These are phyloP conservation scores for Golubevia sp. DNA, from an alignment of 1,284 basidiomycete genomes.

Conservation along the genomic window DNA sequence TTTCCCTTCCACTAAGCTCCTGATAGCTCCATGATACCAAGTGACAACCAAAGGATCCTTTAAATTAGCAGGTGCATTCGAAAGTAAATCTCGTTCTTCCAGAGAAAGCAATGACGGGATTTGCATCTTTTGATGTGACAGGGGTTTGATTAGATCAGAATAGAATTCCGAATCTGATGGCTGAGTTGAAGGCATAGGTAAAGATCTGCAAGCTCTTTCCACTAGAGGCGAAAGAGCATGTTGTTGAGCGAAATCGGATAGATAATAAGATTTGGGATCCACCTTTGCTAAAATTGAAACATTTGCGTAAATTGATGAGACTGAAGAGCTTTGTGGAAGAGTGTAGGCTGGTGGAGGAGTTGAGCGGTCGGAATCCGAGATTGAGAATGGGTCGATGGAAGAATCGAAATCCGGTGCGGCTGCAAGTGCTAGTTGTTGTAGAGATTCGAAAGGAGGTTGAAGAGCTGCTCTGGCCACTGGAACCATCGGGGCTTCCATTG, in stretches of 20 bases:
- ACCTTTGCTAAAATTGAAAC: slow-evolving; percentile 31
- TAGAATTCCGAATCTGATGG: slow-evolving; percentile 15
- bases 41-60: slow-evolving; percentile 43
- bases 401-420: slow-evolving; percentile 14
- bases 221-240: slow-evolving; percentile 32
- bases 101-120: slow-evolving; percentile 7
- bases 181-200: slow-evolving; percentile 11
- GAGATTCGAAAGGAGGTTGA: slow-evolving; percentile 27
- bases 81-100: slow-evolving; percentile 39
- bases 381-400: not conserved
- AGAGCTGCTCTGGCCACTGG: slow-evolving; percentile 41
- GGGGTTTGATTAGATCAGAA: not conserved
- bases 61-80: slow-evolving; percentile 45
- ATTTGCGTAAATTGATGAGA: slow-evolving; percentile 34
- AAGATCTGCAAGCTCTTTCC: slow-evolving; percentile 12
- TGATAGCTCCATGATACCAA: slow-evolving; percentile 31
- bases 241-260: slow-evolving; percentile 42
- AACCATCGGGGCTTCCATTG: slow-evolving; percentile 36
- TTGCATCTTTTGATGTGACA: not conserved
- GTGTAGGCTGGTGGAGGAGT: not conserved
- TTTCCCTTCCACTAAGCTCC: slow-evolving; percentile 29
- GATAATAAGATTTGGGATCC: slow-evolving; percentile 25
- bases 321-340: slow-evolving; percentile 1
- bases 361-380: not conserved
- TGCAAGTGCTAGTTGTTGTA: slow-evolving; percentile 26